phyloP scores from a whole-genome alignment of 768 basidiomycete genomes.

The Paxillus rubicundulus region DNA sequence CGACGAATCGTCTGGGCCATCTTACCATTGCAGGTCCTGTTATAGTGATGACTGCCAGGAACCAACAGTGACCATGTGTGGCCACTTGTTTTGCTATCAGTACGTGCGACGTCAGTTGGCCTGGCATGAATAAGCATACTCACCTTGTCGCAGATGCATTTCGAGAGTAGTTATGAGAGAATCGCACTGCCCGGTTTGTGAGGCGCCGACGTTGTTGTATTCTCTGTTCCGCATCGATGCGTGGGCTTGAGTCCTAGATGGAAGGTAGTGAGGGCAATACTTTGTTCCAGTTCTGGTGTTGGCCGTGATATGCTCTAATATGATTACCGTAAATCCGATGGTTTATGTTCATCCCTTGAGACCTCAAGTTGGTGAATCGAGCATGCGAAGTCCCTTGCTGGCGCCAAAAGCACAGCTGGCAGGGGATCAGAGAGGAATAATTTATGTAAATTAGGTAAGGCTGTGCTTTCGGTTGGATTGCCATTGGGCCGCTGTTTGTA shows the following conservation, averaged over 20 bases:
- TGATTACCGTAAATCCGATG: no score
- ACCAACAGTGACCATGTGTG: slow-evolving; percentile 60
- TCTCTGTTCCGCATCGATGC: slow-evolving; percentile 55
- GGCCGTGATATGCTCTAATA: neutral
- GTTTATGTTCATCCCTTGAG: no score
- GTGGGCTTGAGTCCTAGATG: slow-evolving; percentile 13
- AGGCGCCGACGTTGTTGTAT: slow-evolving; percentile 50
- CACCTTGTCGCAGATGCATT: slow-evolving; percentile 45
- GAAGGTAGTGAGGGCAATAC: neutral
- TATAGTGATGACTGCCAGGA: slow-evolving; percentile 47
- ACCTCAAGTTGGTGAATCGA: no score
- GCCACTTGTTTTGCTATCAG: slow-evolving; percentile 60
- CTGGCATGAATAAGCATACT: neutral
- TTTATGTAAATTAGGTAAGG: no score
- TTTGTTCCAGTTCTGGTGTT: neutral
- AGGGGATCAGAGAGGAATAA: no score
- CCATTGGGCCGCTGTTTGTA: no score
- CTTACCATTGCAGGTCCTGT: slow-evolving; percentile 51
- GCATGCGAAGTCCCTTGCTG: no score
- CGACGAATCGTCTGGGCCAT: slow-evolving; percentile 9
- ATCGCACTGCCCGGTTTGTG: slow-evolving; percentile 51
- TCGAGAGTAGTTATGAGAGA: slow-evolving; percentile 45
- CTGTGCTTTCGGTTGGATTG: no score
- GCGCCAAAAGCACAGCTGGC: no score
- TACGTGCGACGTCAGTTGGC: slow-evolving; percentile 11